phyloP scores from a whole-genome alignment of 768 basidiomycete species.

The Hypholoma fasciculare region DNA sequence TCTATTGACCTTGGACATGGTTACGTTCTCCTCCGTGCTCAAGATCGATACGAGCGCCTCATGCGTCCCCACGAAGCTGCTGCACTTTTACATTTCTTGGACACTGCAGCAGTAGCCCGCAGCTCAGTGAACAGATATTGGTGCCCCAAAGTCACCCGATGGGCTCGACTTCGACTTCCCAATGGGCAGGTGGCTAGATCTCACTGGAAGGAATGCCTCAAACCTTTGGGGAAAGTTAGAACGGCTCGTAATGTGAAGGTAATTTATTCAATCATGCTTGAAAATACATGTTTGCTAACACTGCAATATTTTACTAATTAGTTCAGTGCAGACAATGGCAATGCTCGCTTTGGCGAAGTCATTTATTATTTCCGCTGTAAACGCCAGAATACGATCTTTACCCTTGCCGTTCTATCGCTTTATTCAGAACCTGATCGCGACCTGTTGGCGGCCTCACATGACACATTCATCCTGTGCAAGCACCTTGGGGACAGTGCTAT shows the following conservation, averaged over 20 bases:
- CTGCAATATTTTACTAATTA: background rate
- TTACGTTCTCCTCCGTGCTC: slow-evolving; percentile 18
- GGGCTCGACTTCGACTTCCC: slow-evolving; percentile 33
- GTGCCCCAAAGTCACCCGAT: slow-evolving; percentile 11
- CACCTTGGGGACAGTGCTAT: slow-evolving; percentile 5
- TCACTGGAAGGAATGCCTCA: slow-evolving; percentile 29
- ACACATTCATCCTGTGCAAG: slow-evolving; percentile 1
- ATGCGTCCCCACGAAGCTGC: background rate
- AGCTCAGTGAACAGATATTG: background rate
- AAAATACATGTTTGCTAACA: background rate
- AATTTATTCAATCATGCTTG: background rate
- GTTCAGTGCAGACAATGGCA: background rate
- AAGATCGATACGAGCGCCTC: slow-evolving; percentile 10
- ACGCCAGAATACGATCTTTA: background rate
- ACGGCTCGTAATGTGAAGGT: slow-evolving; percentile 35
- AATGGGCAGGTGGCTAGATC: slow-evolving; percentile 36
- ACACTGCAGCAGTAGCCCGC: background rate
- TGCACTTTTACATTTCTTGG: slow-evolving; percentile 1
- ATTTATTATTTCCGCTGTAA: background rate
- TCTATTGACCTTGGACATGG: slow-evolving; percentile 9
- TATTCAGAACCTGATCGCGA: background rate
- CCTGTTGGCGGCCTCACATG: slow-evolving; percentile 1
- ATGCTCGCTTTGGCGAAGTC: slow-evolving; percentile 12
- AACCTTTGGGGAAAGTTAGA: slow-evolving; percentile 17
- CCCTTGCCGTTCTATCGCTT: background rate